Evolutionary conservation across 139 green algal species (phyloP).

Genomic region (Yamagishiella unicocca): DNA sequence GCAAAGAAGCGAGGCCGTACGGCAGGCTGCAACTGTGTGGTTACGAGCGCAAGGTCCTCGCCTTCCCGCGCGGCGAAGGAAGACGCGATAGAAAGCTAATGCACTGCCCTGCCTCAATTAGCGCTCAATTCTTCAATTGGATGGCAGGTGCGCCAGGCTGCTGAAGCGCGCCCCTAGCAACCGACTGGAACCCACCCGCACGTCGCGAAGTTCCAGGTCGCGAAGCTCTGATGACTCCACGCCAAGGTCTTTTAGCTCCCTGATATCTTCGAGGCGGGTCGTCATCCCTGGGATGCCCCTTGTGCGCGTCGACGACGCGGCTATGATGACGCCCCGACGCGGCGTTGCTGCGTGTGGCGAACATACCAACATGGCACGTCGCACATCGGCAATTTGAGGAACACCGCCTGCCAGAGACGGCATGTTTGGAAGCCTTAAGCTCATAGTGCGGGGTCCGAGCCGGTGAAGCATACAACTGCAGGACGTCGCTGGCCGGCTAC

Average conservation of each 20-base stretch:
- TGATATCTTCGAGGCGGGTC: conserved; percentile 5
- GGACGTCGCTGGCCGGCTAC: too few species aligned
- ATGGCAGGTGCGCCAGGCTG: too few species aligned
- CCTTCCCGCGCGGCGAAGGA: too few species aligned
- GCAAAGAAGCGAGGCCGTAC: too few species aligned
- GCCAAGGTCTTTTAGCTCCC: conserved; percentile 18
- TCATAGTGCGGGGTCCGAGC: neutral
- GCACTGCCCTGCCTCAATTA: too few species aligned
- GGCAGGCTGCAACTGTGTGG: too few species aligned
- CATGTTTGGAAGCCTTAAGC: neutral
- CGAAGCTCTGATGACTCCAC: conserved; percentile 9
- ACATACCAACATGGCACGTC: neutral
- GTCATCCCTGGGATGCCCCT: neutral
- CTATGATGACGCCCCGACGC: neutral
- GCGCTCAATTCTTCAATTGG: too few species aligned
- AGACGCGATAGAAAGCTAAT: too few species aligned
- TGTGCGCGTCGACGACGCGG: neutral
- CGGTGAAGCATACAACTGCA: neutral
- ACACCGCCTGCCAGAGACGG: neutral
- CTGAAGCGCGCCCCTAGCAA: too few species aligned
- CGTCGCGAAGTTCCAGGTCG: conserved; percentile 30
- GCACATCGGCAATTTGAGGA: neutral
- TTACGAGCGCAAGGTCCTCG: too few species aligned
- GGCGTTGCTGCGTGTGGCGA: neutral
- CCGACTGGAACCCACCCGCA: conserved; percentile 38